Percentiles rank a stretch among this genome's conserved stretches.
These are phyloP conservation scores for Fraxinus anomala DNA, from an alignment of 257 asterid species.

Conservation along the genomic window DNA sequence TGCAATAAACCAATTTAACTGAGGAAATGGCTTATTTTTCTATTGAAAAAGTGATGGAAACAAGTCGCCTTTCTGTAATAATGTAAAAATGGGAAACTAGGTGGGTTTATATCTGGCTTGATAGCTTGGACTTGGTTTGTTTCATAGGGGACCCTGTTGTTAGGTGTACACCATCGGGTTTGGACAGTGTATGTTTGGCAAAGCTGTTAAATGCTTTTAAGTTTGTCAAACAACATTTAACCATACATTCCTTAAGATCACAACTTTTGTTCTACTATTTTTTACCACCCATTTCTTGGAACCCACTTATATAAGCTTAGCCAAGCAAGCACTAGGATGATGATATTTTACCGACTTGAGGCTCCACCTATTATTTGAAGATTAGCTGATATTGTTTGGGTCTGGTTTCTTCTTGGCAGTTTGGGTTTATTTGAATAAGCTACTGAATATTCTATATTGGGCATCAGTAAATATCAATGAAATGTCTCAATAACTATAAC, in stretches of 20 bases:
- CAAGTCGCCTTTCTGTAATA: background rate
- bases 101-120: background rate
- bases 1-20: background rate
- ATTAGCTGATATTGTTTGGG: background rate
- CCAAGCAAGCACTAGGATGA: background rate
- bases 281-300: too few relatives aligned
- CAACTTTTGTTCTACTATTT: too few relatives aligned
- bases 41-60: background rate
- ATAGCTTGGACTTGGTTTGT: background rate
- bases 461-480: background rate
- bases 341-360: background rate
- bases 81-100: background rate
- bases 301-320: too few relatives aligned
- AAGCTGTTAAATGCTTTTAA: too few relatives aligned
- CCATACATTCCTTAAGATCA: too few relatives aligned
- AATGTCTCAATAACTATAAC: background rate
- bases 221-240: background rate
- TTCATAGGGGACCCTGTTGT: background rate
- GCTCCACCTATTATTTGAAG: background rate
- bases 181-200: too few relatives aligned
- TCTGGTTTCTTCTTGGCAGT: background rate
- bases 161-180: background rate
- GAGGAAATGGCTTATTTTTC: background rate
- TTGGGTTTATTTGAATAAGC: background rate
- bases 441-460: background rate